A percentile compares a stretch with the other conserved stretches of the same genome.
These are phyloP conservation scores for Sporothrix curviconia DNA, from an alignment of 2,329 filamentous ascomycete species.

Conservation along the genomic window DNA sequence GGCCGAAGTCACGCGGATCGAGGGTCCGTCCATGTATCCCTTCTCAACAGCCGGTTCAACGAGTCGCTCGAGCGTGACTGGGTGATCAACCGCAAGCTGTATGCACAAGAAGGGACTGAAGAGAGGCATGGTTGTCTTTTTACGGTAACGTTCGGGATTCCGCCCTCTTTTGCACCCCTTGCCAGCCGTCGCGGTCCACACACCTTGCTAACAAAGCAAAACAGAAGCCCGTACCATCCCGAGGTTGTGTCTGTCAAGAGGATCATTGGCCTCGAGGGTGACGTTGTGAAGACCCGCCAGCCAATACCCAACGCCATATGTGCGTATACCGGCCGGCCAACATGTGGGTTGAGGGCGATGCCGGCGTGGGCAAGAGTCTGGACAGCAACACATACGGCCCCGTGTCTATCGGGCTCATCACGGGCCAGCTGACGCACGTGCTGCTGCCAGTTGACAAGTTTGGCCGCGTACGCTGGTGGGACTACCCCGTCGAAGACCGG, in stretches of 20 bases:
- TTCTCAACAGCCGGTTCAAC: slow-evolving; percentile 61
- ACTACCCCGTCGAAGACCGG: slow-evolving; percentile 30
- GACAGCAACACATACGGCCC: slow-evolving; percentile 93
- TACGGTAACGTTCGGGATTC: slow-evolving; percentile 45
- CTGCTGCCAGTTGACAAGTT: slow-evolving; percentile 60
- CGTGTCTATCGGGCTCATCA: slow-evolving; percentile 66
- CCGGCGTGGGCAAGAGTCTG: slow-evolving; percentile 57
- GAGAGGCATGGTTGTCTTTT: slow-evolving; percentile 69
- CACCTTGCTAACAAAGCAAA: background rate
- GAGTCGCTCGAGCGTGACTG: slow-evolving; percentile 47
- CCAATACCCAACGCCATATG: slow-evolving; percentile 49
- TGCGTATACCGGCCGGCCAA: slow-evolving; percentile 74
- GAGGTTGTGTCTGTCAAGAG: slow-evolving; percentile 71
- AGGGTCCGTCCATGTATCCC: slow-evolving; percentile 68
- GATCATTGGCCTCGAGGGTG: slow-evolving; percentile 73
- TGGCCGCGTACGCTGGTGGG: slow-evolving; percentile 52
- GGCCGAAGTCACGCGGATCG: slow-evolving; percentile 50
- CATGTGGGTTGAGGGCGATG: slow-evolving; percentile 94
- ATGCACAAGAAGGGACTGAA: slow-evolving; percentile 51
- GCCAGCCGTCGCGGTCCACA: too few species aligned
- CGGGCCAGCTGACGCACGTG: slow-evolving; percentile 66
- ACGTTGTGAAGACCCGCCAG: slow-evolving; percentile 61
- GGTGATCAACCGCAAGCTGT: slow-evolving; percentile 54
- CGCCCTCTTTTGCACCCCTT: background rate
- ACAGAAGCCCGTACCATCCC: slow-evolving; percentile 64